Evolutionary conservation across 1,139 yeast species (phyloP).

Genomic region (Geotrichum fermentans): DNA sequence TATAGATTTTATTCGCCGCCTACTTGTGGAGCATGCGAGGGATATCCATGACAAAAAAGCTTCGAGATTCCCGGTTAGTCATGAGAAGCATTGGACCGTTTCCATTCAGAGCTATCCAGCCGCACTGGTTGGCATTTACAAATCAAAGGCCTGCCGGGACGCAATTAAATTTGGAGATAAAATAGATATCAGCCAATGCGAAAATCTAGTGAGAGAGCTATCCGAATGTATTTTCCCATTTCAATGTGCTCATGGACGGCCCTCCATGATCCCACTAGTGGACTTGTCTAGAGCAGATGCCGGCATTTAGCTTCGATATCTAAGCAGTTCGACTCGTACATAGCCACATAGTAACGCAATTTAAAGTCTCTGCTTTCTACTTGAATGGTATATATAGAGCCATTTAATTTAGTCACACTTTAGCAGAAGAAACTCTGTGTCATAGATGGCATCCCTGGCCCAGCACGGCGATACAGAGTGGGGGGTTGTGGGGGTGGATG

Average conservation of each 20-base stretch:
- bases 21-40: slow-evolving; percentile 22
- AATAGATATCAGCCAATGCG: slow-evolving; percentile 45
- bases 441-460: too few species aligned
- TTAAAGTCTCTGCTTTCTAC: too few species aligned
- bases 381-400: too few species aligned
- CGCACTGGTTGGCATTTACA: slow-evolving; percentile 47
- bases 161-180: slow-evolving; percentile 71
- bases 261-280: slow-evolving; percentile 59
- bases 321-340: too few species aligned
- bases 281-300: slow-evolving; percentile 24
- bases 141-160: slow-evolving; percentile 61
- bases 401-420: too few species aligned
- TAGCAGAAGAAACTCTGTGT: too few species aligned
- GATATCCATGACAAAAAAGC: slow-evolving; percentile 20
- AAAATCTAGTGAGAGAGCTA: slow-evolving; percentile 42
- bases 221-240: slow-evolving; percentile 57
- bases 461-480: too few species aligned
- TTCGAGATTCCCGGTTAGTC: slow-evolving; percentile 14
- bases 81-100: slow-evolving; percentile 15
- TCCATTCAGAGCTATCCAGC: slow-evolving; percentile 24
- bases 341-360: too few species aligned
- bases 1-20: slow-evolving; percentile 16
- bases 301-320: too few species aligned
- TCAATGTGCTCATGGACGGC: slow-evolving; percentile 86
- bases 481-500: too few species aligned